Evolutionary conservation across 768 basidiomycete species (phyloP), one percentile per base, ranked within the genome.

Genomic region (Artomyces pyxidatus): DNA sequence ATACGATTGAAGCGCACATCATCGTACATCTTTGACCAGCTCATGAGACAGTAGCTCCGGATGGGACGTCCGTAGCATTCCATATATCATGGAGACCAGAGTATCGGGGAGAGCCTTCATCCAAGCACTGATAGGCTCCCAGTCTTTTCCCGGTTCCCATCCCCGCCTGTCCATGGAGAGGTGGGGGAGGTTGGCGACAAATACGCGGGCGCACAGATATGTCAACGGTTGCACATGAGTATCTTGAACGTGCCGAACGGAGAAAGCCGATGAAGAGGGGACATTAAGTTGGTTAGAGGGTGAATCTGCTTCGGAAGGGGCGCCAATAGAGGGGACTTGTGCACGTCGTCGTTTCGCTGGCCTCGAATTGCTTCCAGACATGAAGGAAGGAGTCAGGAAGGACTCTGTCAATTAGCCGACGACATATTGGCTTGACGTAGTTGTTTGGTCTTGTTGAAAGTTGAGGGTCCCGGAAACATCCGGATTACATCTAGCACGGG

Each of bases 41-140:
- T 73, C 74, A 50, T 78, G 73, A 7, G 65, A 71, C 37, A 86
- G 67, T 47, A 75, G 63, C 2, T 68, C 71, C 11, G 83, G 79
- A 59, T 73, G 76, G 12, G 69, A 61, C 4, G 68, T 59, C 47
- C 68, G 70, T 40, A 85, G 62, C 60, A 75, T 71, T 12, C 70
- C 60, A 53, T 83, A 80, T 9, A 85, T 46, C 49, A 63, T 73
- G 25, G 76, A 71, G 14, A 75, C 63, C 4, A 82, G 50, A 8
- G 63, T 6, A 37, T 83, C 80, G 0, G 84, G 84, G 7, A 86
- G 59, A 4, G 55, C 54, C 42, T 69, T 68, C 16, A 86, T 61
- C 55, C 68, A 67, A 21, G 42, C 40, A 23, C 70, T 67, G 3
- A 70, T 63, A n/a, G 48, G 50, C 28, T 1, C 17, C 54, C 54